These are phyloP conservation scores for Trifolium subterraneum DNA, from an alignment of 306 rosid genomes.

Conservation along the genomic window DNA sequence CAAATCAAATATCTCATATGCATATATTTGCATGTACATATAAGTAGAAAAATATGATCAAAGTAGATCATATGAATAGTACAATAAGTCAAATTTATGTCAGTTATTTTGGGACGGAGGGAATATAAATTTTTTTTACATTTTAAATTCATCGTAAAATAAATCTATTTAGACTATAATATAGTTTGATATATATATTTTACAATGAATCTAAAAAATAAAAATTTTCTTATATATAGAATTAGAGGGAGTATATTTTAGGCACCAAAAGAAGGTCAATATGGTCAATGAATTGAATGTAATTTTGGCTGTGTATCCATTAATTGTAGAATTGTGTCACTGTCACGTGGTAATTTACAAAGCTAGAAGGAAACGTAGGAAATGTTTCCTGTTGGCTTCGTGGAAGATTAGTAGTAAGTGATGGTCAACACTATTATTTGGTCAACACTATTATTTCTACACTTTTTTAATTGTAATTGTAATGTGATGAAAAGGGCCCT, in stretches of 20 bases:
- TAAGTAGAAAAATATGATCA: too few species aligned
- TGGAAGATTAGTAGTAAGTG: conserved; percentile 5
- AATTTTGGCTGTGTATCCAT: not conserved
- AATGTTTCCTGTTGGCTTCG: conserved; percentile 38
- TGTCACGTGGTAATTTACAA: conserved; percentile 26
- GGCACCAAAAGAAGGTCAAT: conserved; percentile 5
- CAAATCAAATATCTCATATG: too few species aligned
- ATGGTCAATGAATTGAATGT: conserved; percentile 1
- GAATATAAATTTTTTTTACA: too few species aligned
- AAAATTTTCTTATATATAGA: too few species aligned
- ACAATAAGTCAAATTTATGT: too few species aligned
- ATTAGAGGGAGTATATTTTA: not conserved
- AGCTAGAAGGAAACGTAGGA: not conserved
- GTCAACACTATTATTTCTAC: not conserved
- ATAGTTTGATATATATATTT: too few species aligned
- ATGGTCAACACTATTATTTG: not conserved
- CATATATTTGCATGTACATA: too few species aligned
- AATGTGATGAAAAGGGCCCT: not conserved
- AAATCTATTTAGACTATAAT: too few species aligned
- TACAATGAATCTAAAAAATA: too few species aligned
- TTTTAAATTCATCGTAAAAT: too few species aligned
- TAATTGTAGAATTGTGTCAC: not conserved
- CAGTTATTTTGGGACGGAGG: too few species aligned
- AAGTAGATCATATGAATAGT: too few species aligned
- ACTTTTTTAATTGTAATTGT: not conserved